Conservation (phyloP, 495 filamentous ascomycete genomes). For the Cryomyces minteri region DNA sequence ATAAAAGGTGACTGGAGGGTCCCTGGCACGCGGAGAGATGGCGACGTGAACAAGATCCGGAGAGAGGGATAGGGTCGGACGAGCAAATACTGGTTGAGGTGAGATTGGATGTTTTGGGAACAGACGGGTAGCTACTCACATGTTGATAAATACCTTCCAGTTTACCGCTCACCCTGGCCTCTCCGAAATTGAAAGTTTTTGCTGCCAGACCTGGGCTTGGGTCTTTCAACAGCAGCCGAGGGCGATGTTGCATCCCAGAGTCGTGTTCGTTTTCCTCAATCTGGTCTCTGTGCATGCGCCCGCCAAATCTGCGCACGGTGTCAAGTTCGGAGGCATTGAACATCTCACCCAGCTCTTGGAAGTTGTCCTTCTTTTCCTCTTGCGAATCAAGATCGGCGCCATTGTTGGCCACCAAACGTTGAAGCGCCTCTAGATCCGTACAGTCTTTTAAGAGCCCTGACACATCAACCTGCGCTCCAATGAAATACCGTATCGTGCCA, state of each 20-base stretch:
- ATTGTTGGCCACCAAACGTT: conserved; percentile 21
- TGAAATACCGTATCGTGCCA: conserved; percentile 39
- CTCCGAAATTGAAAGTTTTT: not conserved
- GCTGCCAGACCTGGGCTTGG: conserved; percentile 4
- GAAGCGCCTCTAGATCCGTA: conserved; percentile 35
- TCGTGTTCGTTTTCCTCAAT: conserved; percentile 23
- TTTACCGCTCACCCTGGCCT: conserved; percentile 7
- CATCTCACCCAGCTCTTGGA: conserved; percentile 42
- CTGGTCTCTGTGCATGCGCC: conserved; percentile 33
- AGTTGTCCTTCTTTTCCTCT: conserved; percentile 23
- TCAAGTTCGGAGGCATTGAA: conserved; percentile 40
- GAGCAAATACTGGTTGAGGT: not conserved
- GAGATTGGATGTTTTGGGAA: not conserved
- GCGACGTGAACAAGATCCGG: conserved; percentile 46
- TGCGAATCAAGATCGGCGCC: conserved; percentile 3
- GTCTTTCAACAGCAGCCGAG: conserved; percentile 21
- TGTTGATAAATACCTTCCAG: conserved; percentile 15
- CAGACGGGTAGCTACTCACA: conserved; percentile 5
- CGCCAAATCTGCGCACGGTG: conserved; percentile 34
- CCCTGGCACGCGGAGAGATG: conserved; percentile 42
- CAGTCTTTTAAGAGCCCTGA: conserved; percentile 43
- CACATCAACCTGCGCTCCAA: conserved; percentile 49
- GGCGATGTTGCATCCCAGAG: conserved; percentile 19
- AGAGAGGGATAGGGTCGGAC: conserved; percentile 41
- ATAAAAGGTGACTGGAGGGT: conserved; percentile 46